These are phyloP conservation scores for Coemansia furcata DNA, from an alignment of 192 early-diverging fungal genomes.

Conservation along the genomic window DNA sequence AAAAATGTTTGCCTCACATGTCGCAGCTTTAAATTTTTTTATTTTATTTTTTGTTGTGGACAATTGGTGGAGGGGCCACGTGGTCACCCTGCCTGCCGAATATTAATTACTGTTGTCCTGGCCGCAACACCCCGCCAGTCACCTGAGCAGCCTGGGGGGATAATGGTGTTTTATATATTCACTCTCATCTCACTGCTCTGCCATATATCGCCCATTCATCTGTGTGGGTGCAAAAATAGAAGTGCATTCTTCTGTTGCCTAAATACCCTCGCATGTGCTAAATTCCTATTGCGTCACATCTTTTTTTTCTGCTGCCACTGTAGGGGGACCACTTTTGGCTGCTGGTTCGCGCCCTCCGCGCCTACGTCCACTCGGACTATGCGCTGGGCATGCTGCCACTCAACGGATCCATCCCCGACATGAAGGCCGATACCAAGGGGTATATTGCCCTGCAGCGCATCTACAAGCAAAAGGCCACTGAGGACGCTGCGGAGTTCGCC, in stretches of 20 bases:
- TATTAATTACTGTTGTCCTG: slow-evolving; percentile 16
- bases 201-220: slow-evolving; percentile 2
- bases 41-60: slow-evolving; percentile 1
- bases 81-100: slow-evolving; percentile 2
- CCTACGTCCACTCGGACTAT: slow-evolving; percentile 72
- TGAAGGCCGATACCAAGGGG: slow-evolving; percentile 92
- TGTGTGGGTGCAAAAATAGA: background rate
- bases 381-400: slow-evolving; percentile 73
- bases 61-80: slow-evolving; percentile 13
- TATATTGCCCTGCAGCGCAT: slow-evolving; percentile 84
- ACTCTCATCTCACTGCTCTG: background rate
- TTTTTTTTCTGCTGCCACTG: background rate
- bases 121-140: background rate
- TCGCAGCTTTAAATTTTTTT: slow-evolving; percentile 1
- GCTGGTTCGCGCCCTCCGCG: slow-evolving; percentile 68
- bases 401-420: slow-evolving; percentile 87
- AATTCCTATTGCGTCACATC: slow-evolving; percentile 4
- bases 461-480: slow-evolving; percentile 77
- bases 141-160: background rate
- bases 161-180: background rate
- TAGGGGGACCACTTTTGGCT: slow-evolving; percentile 77
- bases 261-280: slow-evolving; percentile 11
- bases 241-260: background rate
- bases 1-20: background rate
- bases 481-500: slow-evolving; percentile 59